Conservation (phyloP, 2,329 filamentous ascomycete species). For the Alternaria triticimaculans region DNA sequence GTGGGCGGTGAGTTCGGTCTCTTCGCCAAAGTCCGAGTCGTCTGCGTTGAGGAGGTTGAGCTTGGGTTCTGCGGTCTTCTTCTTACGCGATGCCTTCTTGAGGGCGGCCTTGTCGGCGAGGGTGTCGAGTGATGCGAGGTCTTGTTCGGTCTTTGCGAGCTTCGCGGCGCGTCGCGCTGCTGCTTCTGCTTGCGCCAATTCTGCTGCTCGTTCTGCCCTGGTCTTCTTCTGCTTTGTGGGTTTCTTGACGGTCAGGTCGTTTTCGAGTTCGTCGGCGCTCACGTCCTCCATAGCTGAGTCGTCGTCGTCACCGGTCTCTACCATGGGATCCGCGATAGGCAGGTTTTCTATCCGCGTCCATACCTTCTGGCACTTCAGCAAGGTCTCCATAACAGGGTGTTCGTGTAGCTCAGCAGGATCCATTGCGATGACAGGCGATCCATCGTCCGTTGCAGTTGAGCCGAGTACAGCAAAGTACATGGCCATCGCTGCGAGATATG, state of each 20-base stretch:
- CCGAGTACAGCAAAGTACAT: slow-evolving; percentile 97
- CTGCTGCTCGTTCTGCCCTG: slow-evolving; percentile 57
- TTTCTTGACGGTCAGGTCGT: slow-evolving; percentile 42
- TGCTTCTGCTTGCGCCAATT: slow-evolving; percentile 62
- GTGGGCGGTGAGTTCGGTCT: slow-evolving; percentile 76
- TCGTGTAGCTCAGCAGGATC: slow-evolving; percentile 82
- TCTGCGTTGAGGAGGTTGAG: slow-evolving; percentile 58
- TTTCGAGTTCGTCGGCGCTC: slow-evolving; percentile 39
- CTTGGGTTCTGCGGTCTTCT: slow-evolving; percentile 31
- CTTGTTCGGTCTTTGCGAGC: slow-evolving; percentile 68
- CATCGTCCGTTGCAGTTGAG: slow-evolving; percentile 69
- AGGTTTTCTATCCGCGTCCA: slow-evolving; percentile 79
- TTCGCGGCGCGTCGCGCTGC: slow-evolving; percentile 61
- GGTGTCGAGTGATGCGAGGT: slow-evolving; percentile 73
- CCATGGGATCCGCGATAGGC: slow-evolving; percentile 57
- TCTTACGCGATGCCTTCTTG: slow-evolving; percentile 57
- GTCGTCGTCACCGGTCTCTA: slow-evolving; percentile 39
- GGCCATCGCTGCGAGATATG: slow-evolving; percentile 83
- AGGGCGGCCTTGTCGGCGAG: slow-evolving; percentile 60
- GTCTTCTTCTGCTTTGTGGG: slow-evolving; percentile 52
- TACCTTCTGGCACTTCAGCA: slow-evolving; percentile 78
- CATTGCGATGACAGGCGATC: slow-evolving; percentile 63
- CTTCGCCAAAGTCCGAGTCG: slow-evolving; percentile 92
- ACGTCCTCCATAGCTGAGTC: slow-evolving; percentile 46
- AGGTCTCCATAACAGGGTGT: slow-evolving; percentile 86